Percentiles rank a stretch among this genome's conserved stretches.
Evolutionary conservation across 2,329 filamentous ascomycete genomes (phyloP).

Genomic region (Macroventuria anomochaeta): DNA sequence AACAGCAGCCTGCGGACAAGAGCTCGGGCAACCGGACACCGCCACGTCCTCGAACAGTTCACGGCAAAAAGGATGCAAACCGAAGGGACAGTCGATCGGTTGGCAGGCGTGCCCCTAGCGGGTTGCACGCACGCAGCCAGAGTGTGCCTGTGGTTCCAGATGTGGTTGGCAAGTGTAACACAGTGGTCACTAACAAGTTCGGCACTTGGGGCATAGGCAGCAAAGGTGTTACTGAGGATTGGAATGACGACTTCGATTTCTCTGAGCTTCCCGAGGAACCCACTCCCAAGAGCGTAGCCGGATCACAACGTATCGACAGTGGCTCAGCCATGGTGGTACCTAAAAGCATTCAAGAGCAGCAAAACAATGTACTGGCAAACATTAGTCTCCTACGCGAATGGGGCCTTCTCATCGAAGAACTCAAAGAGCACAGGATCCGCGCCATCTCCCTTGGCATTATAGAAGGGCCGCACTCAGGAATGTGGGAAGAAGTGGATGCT

Average conservation of each 20-base stretch:
- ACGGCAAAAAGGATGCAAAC: constrained; percentile 76
- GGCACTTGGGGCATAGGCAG: constrained; percentile 82
- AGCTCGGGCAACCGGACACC: constrained; percentile 63
- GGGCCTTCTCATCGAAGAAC: constrained; percentile 79
- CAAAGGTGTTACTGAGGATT: constrained; percentile 82
- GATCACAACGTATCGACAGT: constrained; percentile 53
- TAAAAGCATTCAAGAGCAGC: constrained; percentile 78
- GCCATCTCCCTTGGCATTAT: constrained; percentile 72
- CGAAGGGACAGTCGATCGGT: constrained; percentile 71
- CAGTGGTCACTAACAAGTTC: constrained; percentile 70
- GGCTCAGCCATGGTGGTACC: constrained; percentile 72
- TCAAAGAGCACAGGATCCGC: constrained; percentile 77
- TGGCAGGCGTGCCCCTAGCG: constrained; percentile 71
- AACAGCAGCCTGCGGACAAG: constrained; percentile 68
- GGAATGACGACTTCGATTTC: constrained; percentile 90
- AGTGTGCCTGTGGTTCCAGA: constrained; percentile 78
- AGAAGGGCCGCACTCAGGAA: constrained; percentile 62
- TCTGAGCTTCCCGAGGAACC: constrained; percentile 58
- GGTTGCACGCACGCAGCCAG: constrained; percentile 77
- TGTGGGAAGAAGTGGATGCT: constrained; percentile 84
- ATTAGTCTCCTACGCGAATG: constrained; percentile 84
- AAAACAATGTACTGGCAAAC: constrained; percentile 81
- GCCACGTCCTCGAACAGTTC: constrained; percentile 75
- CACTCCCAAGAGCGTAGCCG: constrained; percentile 36
- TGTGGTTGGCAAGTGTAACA: constrained; percentile 58